Evolutionary conservation across 176 grass and related monocot genomes (phyloP).

Genomic region (Hyparrhenia diplandra): DNA sequence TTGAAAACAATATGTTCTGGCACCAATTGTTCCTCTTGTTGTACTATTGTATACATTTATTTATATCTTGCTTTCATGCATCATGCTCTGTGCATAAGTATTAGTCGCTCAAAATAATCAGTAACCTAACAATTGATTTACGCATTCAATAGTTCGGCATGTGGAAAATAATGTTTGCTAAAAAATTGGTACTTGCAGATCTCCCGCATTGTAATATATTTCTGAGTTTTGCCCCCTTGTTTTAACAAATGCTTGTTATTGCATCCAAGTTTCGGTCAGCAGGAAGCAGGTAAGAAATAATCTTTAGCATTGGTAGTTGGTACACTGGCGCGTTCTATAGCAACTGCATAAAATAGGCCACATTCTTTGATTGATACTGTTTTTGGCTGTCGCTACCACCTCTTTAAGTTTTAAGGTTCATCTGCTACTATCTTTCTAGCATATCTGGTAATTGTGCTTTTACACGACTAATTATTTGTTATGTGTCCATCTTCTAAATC

Average conservation of each 20-base stretch:
- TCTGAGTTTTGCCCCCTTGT: background rate
- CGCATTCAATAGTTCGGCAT: background rate
- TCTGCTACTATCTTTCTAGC: background rate
- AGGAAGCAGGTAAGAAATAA: background rate
- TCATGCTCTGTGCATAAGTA: too few species aligned
- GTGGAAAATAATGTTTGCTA: background rate
- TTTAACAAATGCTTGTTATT: background rate
- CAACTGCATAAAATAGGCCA: background rate
- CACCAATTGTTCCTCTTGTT: background rate
- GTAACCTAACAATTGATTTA: too few species aligned
- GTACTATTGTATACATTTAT: background rate
- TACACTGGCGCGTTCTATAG: background rate
- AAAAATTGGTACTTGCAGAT: background rate
- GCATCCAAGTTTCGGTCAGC: background rate
- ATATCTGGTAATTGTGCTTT: background rate
- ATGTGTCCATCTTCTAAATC: background rate
- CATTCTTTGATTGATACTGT: constrained; percentile 7
- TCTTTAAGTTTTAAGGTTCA: background rate
- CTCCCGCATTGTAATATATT: background rate
- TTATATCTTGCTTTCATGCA: too few species aligned
- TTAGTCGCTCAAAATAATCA: too few species aligned
- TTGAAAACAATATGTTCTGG: background rate
- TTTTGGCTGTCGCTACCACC: background rate
- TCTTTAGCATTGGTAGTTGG: background rate
- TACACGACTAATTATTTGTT: background rate